Evolutionary conservation across 257 asterid genomes (phyloP).

Genomic region (Mitragyna speciosa): DNA sequence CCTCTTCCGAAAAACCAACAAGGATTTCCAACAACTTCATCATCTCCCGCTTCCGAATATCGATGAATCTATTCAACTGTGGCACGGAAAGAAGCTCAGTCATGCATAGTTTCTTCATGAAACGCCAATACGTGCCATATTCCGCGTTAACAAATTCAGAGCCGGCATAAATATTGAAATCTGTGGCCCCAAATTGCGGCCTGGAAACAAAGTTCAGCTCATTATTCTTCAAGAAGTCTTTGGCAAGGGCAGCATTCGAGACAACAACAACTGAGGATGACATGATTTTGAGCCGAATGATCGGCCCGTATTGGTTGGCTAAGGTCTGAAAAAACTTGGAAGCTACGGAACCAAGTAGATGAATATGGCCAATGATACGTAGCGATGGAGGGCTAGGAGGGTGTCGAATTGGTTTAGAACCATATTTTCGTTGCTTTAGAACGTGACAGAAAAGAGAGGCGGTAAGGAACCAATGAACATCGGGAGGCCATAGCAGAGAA

Average conservation of each 20-base stretch:
- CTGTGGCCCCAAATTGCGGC: constrained; percentile 39
- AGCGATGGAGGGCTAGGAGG: not conserved
- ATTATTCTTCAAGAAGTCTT: constrained; percentile 49
- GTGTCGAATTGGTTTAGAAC: not conserved
- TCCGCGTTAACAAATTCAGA: constrained; percentile 53
- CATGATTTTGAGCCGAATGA: constrained; percentile 47
- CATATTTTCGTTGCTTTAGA: not conserved
- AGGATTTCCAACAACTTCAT: constrained; percentile 26
- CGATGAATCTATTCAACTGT: constrained; percentile 39
- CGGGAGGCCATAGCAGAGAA: not conserved
- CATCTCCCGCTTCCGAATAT: constrained; percentile 20
- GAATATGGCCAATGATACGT: constrained; percentile 11
- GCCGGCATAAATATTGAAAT: constrained; percentile 49
- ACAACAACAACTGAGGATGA: constrained; percentile 43
- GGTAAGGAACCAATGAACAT: not conserved
- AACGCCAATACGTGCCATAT: constrained; percentile 64
- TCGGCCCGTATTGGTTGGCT: constrained; percentile 45
- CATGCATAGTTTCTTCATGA: constrained; percentile 70
- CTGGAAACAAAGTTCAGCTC: constrained; percentile 48
- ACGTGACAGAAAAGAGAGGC: not conserved
- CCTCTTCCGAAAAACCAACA: constrained; percentile 12
- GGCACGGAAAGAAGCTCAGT: constrained; percentile 51
- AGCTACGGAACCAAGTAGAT: constrained; percentile 21
- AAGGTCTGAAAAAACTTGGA: constrained; percentile 54
- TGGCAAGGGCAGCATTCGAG: constrained; percentile 42